Conservation (phyloP, 1,284 basidiomycete genomes). For the Cryptococcus deneoformans region DNA sequence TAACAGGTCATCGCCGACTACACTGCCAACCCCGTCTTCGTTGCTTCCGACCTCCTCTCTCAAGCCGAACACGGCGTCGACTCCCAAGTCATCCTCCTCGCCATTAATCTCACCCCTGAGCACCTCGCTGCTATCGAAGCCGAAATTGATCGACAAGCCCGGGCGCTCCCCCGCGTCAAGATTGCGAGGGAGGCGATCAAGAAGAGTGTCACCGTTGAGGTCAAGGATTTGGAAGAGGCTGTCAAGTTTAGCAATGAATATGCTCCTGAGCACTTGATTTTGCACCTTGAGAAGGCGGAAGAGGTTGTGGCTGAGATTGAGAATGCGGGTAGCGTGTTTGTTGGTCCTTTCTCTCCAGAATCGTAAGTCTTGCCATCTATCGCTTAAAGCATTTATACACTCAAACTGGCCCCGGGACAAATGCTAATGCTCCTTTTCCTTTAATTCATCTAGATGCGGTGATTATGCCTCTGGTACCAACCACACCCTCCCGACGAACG, state of each 20-base stretch:
- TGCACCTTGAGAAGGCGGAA: slow-evolving; percentile 74
- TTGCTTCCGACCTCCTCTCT: slow-evolving; percentile 93
- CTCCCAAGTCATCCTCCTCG: slow-evolving; percentile 93
- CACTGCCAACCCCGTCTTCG: slow-evolving; percentile 80
- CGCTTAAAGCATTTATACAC: neutral
- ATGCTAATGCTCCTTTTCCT: neutral
- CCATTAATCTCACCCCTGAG: slow-evolving; percentile 64
- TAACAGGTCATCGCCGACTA: slow-evolving; percentile 85
- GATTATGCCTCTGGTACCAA: slow-evolving; percentile 99
- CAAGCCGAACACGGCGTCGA: slow-evolving; percentile 99
- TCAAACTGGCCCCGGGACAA: neutral
- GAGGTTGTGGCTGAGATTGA: slow-evolving; percentile 66
- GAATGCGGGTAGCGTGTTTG: slow-evolving; percentile 95
- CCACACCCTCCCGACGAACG: slow-evolving; percentile 92
- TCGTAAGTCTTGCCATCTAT: slow-evolving; percentile 56
- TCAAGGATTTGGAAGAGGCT: slow-evolving; percentile 67
- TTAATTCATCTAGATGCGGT: slow-evolving; percentile 66
- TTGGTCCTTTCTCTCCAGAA: slow-evolving; percentile 91
- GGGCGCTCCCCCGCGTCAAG: slow-evolving; percentile 78
- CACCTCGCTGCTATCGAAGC: slow-evolving; percentile 72
- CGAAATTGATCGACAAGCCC: slow-evolving; percentile 86
- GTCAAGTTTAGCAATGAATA: slow-evolving; percentile 93
- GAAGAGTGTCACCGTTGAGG: slow-evolving; percentile 86
- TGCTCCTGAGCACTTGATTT: slow-evolving; percentile 93
- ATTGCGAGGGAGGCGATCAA: slow-evolving; percentile 88